Evolutionary conservation across 345 rosid species (phyloP), one percentile per base, ranked within the genome.

Genomic region (Balakata baccata): DNA sequence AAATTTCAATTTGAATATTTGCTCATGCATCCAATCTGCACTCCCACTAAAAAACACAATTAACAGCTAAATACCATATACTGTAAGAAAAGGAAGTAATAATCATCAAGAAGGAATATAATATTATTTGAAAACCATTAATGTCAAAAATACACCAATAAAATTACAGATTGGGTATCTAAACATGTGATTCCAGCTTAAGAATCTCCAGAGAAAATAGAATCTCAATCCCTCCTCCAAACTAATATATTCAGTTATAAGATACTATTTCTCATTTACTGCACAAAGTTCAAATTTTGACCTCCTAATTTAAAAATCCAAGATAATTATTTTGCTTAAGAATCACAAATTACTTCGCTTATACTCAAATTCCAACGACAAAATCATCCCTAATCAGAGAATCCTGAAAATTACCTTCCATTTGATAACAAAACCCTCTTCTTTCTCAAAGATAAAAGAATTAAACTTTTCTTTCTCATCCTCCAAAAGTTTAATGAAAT

Each of bases 381-480:
- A 1, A 29, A 72, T 49, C 9, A 52, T 34, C 9, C 29, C 22
- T 22, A 61, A 29, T 29, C 34, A 29, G 34, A 29, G 34, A 43
- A 41, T 11, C 2, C 8, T 38, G 34, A 50, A 38, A 8, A 11
- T 53, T 81, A 92, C 98, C 97, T 92, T 95, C 81, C 93, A 86
- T 76, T 86, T 81, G 72, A 95, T 95, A 82, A 92, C 89, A 77
- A 88, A 91, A 60, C 92, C 99, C 84, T 95, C 99, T 87, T 95
- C 99, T 76, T 95, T 88, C 79, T 92, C 98, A 50, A 91, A 87
- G 75, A 92, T 92, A 86, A 95, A 92, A 3, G 86, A 51, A 72
- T 95, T 95, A 78, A 95, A 92, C 79, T 95, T 95, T 85, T 95
- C 97, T 78, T 90, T 83, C 84, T 94, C 98, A 59, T 80, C 91